Conservation (phyloP, 2,329 filamentous ascomycete genomes). For the Pseudofabraea citricarpa region DNA sequence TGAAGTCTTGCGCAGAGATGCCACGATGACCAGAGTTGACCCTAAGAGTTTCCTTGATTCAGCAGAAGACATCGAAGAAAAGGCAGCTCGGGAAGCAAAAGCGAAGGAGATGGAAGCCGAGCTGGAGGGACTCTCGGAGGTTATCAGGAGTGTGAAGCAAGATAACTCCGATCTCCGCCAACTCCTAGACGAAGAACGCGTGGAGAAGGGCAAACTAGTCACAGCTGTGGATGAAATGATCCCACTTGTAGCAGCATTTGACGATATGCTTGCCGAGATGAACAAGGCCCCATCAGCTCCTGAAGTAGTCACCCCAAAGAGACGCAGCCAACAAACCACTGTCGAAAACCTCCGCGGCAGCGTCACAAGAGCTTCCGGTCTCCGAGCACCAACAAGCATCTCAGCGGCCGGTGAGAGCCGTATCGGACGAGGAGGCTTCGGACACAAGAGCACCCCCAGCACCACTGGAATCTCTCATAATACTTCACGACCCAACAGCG, state of each 20-base stretch:
- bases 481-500: constrained; percentile 23
- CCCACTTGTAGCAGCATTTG: constrained; percentile 50
- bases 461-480: constrained; percentile 31
- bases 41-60: constrained; percentile 36
- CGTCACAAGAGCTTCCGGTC: constrained; percentile 42
- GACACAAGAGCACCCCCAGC: constrained; percentile 12
- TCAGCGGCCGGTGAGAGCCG: constrained; percentile 40
- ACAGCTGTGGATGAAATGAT: constrained; percentile 82
- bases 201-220: constrained; percentile 81
- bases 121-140: constrained; percentile 67
- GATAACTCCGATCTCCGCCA: constrained; percentile 63
- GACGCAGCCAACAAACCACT: constrained; percentile 11
- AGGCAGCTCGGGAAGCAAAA: constrained; percentile 67
- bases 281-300: constrained; percentile 23
- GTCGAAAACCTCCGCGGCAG: not conserved
- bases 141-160: constrained; percentile 62
- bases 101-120: constrained; percentile 73
- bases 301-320: constrained; percentile 1
- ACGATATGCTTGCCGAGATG: constrained; percentile 27
- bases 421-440: constrained; percentile 31
- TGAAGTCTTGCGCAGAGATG: constrained; percentile 64
- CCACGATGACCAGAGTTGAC: constrained; percentile 57
- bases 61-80: constrained; percentile 55
- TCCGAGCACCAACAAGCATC: constrained; percentile 54
- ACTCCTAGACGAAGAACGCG: constrained; percentile 67